A percentile compares a stretch with the other conserved stretches of the same genome.
Conservation (phyloP, 257 asterid species). For the Solanum acaule region DNA sequence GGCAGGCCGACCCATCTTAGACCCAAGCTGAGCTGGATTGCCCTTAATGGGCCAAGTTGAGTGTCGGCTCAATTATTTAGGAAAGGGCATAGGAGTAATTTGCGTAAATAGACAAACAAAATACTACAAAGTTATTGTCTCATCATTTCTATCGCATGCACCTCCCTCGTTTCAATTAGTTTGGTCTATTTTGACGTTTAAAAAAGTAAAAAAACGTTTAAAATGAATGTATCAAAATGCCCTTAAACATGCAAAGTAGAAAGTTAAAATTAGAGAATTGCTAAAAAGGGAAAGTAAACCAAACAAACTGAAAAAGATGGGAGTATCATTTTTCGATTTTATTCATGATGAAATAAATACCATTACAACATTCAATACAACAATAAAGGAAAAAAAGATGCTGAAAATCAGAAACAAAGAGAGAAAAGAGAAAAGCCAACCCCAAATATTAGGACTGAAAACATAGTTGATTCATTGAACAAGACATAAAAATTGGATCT, state of each 20-base stretch:
- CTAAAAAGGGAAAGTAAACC: not conserved
- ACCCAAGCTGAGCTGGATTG: not conserved
- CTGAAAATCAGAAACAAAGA: not conserved
- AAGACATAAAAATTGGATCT: not conserved
- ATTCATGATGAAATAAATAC: conserved; percentile 12
- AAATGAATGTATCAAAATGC: too few relatives aligned
- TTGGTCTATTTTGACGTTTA: too few relatives aligned
- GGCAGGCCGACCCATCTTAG: not conserved
- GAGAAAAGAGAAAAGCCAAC: not conserved
- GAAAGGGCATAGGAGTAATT: not conserved
- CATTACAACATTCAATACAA: conserved; percentile 13
- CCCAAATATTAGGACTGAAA: not conserved
- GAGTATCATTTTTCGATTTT: not conserved
- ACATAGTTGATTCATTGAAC: not conserved
- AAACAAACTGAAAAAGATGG: not conserved
- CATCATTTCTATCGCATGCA: not conserved
- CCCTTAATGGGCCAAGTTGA: not conserved
- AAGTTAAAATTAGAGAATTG: not conserved
- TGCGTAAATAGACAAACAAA: not conserved
- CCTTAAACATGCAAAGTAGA: too few relatives aligned
- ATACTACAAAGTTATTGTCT: not conserved
- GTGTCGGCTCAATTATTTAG: not conserved
- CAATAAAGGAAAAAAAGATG: not conserved
- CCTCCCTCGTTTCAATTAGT: not conserved
- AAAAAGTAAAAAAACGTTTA: too few relatives aligned